These are phyloP conservation scores for Lachancea cidri DNA, from an alignment of 805 yeast species.

Conservation along the genomic window DNA sequence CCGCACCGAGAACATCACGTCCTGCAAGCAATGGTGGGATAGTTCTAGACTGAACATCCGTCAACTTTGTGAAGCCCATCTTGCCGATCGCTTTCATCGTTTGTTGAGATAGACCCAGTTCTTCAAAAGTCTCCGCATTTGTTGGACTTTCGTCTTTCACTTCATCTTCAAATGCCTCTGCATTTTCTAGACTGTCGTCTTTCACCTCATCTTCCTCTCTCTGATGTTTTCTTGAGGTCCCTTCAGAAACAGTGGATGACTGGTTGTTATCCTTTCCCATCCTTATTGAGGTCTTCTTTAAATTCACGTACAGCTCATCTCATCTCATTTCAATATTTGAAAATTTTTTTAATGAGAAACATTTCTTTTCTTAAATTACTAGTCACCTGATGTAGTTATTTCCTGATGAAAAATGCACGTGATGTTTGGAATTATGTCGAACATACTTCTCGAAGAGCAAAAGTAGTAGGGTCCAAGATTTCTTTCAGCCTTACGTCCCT, in stretches of 20 bases:
- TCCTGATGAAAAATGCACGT: background rate
- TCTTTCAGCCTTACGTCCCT: background rate
- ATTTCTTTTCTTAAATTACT: too few relatives aligned
- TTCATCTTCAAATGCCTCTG: constrained; percentile 25
- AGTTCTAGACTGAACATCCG: constrained; percentile 91
- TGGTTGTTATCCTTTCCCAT: constrained; percentile 4
- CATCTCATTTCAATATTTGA: constrained; percentile 16
- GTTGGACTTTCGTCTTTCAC: constrained; percentile 7
- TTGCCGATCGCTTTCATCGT: constrained; percentile 74
- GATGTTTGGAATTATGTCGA: background rate
- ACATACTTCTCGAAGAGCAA: background rate
- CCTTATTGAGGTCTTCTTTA: too few relatives aligned
- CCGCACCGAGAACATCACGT: constrained; percentile 97
- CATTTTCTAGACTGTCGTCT: constrained; percentile 9
- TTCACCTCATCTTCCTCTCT: constrained; percentile 12
- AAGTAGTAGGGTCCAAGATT: background rate
- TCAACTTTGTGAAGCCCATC: constrained; percentile 91
- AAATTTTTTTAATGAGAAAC: background rate
- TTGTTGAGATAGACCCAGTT: constrained; percentile 68
- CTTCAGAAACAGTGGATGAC: background rate
- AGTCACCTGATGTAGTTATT: background rate
- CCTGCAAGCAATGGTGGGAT: constrained; percentile 97
- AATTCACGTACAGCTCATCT: constrained; percentile 20
- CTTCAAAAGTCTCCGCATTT: constrained; percentile 34
- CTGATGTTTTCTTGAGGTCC: constrained; percentile 12